A percentile compares a stretch with the other conserved stretches of the same genome.
These are phyloP conservation scores for Acanthochlamys bracteata DNA, from an alignment of 106 monocot species.

Conservation along the genomic window DNA sequence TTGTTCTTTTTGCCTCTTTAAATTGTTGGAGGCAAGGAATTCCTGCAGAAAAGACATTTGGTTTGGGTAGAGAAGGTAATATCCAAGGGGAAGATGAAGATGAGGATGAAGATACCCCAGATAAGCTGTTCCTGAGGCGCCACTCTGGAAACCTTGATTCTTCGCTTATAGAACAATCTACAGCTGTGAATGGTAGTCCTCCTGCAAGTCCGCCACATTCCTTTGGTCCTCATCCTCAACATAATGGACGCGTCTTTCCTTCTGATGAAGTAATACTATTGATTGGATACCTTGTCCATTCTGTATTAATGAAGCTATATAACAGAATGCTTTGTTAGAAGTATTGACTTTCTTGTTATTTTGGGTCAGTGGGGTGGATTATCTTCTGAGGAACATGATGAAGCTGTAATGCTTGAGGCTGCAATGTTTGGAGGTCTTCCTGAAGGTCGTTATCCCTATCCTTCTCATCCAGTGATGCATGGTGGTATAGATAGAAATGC, in stretches of 20 bases:
- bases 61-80: constrained; percentile 25
- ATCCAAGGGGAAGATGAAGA: constrained; percentile 66
- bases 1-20: constrained; percentile 2
- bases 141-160: constrained; percentile 27
- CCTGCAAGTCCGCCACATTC: constrained; percentile 33
- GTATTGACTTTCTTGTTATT: not conserved
- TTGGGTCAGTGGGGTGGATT: constrained; percentile 87
- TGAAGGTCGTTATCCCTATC: constrained; percentile 51
- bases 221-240: constrained; percentile 14
- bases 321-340: too few relatives aligned
- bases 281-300: too few relatives aligned
- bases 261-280: constrained; percentile 42
- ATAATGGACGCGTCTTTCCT: constrained; percentile 35
- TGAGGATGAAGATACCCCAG: constrained; percentile 23
- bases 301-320: too few relatives aligned
- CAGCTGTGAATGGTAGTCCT: constrained; percentile 23
- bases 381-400: constrained; percentile 91
- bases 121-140: constrained; percentile 36
- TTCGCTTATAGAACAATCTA: constrained; percentile 20
- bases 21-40: constrained; percentile 47
- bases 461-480: constrained; percentile 10
- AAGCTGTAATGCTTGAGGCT: constrained; percentile 98
- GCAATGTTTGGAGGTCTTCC: constrained; percentile 97
- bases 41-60: constrained; percentile 16
- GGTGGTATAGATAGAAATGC: constrained; percentile 13